Base-by-base conservation (phyloP, 2,329 filamentous ascomycete genomes). In the Trichoderma semiorbis region DNA sequence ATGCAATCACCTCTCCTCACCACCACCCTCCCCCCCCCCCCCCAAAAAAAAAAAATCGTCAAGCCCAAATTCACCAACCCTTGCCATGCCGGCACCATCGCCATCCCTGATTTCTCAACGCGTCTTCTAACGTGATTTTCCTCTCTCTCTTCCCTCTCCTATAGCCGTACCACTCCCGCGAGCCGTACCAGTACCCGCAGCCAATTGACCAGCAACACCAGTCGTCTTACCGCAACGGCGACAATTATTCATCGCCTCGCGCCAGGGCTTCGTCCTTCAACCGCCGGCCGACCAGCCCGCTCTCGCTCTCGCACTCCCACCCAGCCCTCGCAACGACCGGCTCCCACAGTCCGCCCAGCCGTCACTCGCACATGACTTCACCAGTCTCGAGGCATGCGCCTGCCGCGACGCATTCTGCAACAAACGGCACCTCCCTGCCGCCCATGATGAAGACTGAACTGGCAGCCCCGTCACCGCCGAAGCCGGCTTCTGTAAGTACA, bases 231-330 rank as follows among this genome's bases (percentile, higher is more conserved):
- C 85, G 85, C 78, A 86, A 84, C 82, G 81, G 82, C 73, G 79
- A 69, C 53, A 69, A 78, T 75, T 86, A 86, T 78, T 83, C 83
- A 66, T 88, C 87, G 61, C 85, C 87, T 43, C 80, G 83, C 50
- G 78, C 81, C 69, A 81, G 83, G 55, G 78, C 81, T 69, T 77
- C 83, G 28, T 81, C 81, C 24, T 85, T 84, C 74, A 79, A 26
- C 32, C 64, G 76, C 74, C 82, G 83, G 53, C 82, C 85, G 28
- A 83, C 83, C 68, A 89, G 87, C 71, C 87, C 87, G 34, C 76
- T 84, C 68, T 83, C 86, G 16, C 86, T 84, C 69, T 83, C 86
- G 21, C 86, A 87, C 74, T 80, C 85, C 18, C 86, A 86, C 73
- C 81, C 84, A 16, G 83, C 83, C 75, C 83, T 83, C 57, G 79